Evolutionary conservation across 1,284 basidiomycete species (phyloP).

Genomic region (Mycena citricolor): DNA sequence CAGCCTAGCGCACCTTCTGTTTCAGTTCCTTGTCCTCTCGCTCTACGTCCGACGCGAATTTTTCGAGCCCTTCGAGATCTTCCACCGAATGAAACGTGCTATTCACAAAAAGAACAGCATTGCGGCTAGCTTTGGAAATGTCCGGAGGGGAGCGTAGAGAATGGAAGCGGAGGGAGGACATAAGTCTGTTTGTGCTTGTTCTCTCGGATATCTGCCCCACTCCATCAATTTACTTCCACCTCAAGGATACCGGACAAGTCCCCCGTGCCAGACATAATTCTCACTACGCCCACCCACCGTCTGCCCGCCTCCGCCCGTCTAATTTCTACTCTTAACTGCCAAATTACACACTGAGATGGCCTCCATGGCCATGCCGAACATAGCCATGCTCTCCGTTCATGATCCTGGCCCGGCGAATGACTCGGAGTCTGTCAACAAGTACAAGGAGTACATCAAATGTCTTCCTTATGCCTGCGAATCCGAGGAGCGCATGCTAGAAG

Average conservation of each 20-base stretch:
- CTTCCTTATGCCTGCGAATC: slow-evolving; percentile 85
- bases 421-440: slow-evolving; percentile 44
- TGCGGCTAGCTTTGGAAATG: slow-evolving; percentile 38
- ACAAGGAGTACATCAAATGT: slow-evolving; percentile 57
- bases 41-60: slow-evolving; percentile 37
- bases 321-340: too few relatives aligned
- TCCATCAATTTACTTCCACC: too few relatives aligned
- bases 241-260: too few relatives aligned
- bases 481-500: slow-evolving; percentile 75
- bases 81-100: slow-evolving; percentile 44
- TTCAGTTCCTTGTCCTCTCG: slow-evolving; percentile 38
- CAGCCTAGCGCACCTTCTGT: slow-evolving; percentile 42
- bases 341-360: too few relatives aligned
- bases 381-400: slow-evolving; percentile 45
- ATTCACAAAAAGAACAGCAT: slow-evolving; percentile 47
- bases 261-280: too few relatives aligned
- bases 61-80: slow-evolving; percentile 47
- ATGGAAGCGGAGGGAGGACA: slow-evolving; percentile 53
- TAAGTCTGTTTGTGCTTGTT: too few relatives aligned
- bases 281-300: too few relatives aligned
- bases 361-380: slow-evolving; percentile 51
- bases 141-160: slow-evolving; percentile 50
- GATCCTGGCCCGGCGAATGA: slow-evolving; percentile 36
- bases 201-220: too few relatives aligned
- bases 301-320: too few relatives aligned